Evolutionary conservation across 345 rosid species (phyloP).

Genomic region (Syzygium jambos): DNA sequence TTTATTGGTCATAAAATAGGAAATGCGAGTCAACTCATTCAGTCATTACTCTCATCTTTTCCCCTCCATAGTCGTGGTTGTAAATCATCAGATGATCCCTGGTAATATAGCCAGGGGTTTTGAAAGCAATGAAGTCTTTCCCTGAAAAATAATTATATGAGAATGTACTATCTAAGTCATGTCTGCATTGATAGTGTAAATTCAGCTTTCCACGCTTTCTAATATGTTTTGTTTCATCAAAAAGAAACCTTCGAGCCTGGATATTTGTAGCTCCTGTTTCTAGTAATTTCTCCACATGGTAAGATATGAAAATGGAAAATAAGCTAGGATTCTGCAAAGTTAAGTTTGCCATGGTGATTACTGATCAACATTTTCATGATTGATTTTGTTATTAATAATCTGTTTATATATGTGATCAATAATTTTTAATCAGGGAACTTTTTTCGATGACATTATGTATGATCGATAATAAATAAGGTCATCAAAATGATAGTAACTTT

Average conservation of each 20-base stretch:
- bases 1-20: background rate
- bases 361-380: background rate
- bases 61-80: background rate
- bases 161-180: background rate
- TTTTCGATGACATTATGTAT: fast-evolving
- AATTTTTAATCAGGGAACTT: too few species aligned
- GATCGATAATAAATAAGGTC: background rate
- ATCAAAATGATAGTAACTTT: background rate
- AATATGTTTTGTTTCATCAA: background rate
- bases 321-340: fast-evolving
- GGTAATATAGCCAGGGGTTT: background rate
- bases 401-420: fast-evolving
- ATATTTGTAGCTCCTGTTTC: background rate
- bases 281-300: background rate
- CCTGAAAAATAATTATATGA: background rate
- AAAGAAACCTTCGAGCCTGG: background rate
- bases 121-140: background rate
- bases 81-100: background rate
- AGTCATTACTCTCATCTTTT: background rate
- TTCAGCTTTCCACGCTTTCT: background rate
- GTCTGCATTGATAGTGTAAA: background rate
- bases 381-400: background rate
- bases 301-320: background rate
- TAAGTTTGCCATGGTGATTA: too few species aligned
- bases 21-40: background rate